Evolutionary conservation across 306 rosid species (phyloP), one percentile per base, ranked within the genome.

Genomic region (Cucurbita moschata): DNA sequence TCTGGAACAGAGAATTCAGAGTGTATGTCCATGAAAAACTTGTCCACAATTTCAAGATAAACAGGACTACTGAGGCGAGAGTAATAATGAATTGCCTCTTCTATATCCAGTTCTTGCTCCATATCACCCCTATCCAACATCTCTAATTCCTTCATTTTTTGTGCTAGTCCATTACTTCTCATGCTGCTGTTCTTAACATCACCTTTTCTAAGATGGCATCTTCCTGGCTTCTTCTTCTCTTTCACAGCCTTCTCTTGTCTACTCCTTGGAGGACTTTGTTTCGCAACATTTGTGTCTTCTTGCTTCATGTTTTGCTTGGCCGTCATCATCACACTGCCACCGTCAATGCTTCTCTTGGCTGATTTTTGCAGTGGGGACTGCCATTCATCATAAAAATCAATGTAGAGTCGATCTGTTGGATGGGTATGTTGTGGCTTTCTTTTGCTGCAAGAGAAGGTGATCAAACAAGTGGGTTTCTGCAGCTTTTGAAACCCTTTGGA

Each of bases 31-130:
- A 8, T 78, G 83, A 95, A 89, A 79, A 95, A 91, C 82, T 88
- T 85, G 85, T 95, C 96, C 42, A 95, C 91, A 55, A 91, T 88
- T 67, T 91, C 97, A 42, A 87, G 77, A 79, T 91, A 95, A 49
- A 84, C 86, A 4, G 95, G 90, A 75, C 97, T 88, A 58, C 70
- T 87, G 74, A 94, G 95, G 74, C 95, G 87, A 75, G 96, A 94
- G 82, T 94, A 94, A 82, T 94, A 94, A 85, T 94, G 91, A 4
- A 91, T 81, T 39, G 90, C 99, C 84, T 91, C 99, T 86, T 94
- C 99, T 58, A 94, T 85, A 74, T 94, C 99, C 82, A 94, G 60
- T 37, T 81, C 92, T 59, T 89, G 90, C 65, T 94, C 97, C 77
- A 89, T 79, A 81, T 94, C 95, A 63, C 85, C 83, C 1, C 81